These are phyloP conservation scores for Tetrapyrgos nigripes DNA, from an alignment of 1,284 basidiomycete species.

Conservation along the genomic window DNA sequence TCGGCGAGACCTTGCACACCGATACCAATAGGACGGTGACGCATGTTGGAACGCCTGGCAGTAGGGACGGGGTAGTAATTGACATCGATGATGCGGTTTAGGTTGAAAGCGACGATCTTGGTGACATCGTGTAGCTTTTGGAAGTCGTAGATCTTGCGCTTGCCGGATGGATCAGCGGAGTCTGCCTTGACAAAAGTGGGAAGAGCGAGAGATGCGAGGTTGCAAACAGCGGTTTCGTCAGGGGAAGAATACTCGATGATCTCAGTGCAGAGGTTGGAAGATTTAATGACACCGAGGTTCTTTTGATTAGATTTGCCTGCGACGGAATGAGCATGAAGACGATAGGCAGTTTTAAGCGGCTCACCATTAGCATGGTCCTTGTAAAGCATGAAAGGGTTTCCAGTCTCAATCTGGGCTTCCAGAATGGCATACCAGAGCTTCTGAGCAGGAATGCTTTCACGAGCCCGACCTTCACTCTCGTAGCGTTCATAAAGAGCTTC, in stretches of 20 bases:
- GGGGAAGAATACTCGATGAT: constrained; percentile 99
- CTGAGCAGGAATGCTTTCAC: constrained; percentile 92
- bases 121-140: constrained; percentile 93
- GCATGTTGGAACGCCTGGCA: constrained; percentile 93
- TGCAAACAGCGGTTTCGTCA: constrained; percentile 99
- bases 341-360: constrained; percentile 32
- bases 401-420: constrained; percentile 98
- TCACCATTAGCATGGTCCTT: constrained; percentile 89
- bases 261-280: constrained; percentile 98
- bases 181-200: constrained; percentile 74
- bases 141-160: constrained; percentile 84
- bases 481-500: constrained; percentile 91
- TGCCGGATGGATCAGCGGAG: constrained; percentile 33
- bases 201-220: constrained; percentile 96
- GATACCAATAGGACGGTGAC: constrained; percentile 97
- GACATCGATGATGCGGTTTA: constrained; percentile 94
- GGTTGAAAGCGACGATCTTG: constrained; percentile 92
- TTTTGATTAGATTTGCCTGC: constrained; percentile 96
- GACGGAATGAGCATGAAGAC: constrained; percentile 8
- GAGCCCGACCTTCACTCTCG: constrained; percentile 90
- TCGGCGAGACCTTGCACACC: constrained; percentile 99
- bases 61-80: constrained; percentile 96
- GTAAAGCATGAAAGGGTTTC: constrained; percentile 98
- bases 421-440: constrained; percentile 99
- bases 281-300: constrained; percentile 99